Evolutionary conservation across 1,139 yeast species (phyloP).

Genomic region (Yamadazyma jaroonii): DNA sequence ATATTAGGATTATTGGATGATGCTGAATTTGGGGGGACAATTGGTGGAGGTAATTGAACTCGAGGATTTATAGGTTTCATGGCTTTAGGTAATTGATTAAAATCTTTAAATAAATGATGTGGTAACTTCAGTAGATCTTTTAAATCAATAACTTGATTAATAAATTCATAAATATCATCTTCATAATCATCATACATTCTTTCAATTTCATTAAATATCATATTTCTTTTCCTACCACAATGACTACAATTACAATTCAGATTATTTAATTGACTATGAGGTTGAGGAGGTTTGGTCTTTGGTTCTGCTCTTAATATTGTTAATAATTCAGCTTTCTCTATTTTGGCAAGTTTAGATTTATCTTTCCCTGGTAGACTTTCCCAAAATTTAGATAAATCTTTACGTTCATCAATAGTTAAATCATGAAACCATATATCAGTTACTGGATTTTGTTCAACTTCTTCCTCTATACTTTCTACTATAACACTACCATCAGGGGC

Average conservation of each 20-base stretch:
- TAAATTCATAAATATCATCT: slow-evolving; percentile 40
- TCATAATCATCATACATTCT: slow-evolving; percentile 58
- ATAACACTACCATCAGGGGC: slow-evolving; percentile 74
- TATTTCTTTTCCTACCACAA: slow-evolving; percentile 73
- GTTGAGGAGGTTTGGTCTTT: slow-evolving; percentile 3
- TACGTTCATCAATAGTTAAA: slow-evolving; percentile 55
- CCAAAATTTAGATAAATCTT: slow-evolving; percentile 68
- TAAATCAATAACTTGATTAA: slow-evolving; percentile 39
- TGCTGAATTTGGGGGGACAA: too few relatives aligned
- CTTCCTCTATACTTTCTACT: slow-evolving; percentile 45
- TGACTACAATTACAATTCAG: slow-evolving; percentile 65
- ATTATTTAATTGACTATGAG: slow-evolving; percentile 11
- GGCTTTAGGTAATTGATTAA: slow-evolving; percentile 16
- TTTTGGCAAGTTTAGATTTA: slow-evolving; percentile 60
- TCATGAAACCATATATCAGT: slow-evolving; percentile 54
- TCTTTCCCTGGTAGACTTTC: slow-evolving; percentile 56
- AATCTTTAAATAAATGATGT: slow-evolving; percentile 38
- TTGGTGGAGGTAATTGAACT: too few relatives aligned
- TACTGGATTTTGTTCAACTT: slow-evolving; percentile 11
- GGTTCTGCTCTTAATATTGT: slow-evolving; percentile 9
- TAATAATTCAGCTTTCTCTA: slow-evolving; percentile 52
- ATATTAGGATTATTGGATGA: too few relatives aligned
- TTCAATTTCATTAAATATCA: slow-evolving; percentile 77
- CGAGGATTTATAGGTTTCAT: too few relatives aligned
- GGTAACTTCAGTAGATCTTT: slow-evolving; percentile 42